Percentiles rank a stretch among this genome's conserved stretches.
Evolutionary conservation across 2,329 filamentous ascomycete species (phyloP).

Genomic region (Neopestalotiopsis sp.): DNA sequence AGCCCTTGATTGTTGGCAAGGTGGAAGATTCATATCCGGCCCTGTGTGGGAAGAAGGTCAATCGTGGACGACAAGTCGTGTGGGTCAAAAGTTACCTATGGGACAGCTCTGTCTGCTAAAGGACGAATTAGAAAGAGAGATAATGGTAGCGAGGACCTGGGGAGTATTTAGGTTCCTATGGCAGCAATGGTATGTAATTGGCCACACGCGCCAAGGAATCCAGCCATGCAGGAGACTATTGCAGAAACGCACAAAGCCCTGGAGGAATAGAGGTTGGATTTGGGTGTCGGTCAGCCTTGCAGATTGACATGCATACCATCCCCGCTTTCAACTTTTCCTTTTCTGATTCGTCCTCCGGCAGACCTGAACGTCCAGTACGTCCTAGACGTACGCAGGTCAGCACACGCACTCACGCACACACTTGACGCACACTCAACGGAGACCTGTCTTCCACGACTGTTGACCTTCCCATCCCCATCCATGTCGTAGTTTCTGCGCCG

Average conservation of each 20-base stretch:
- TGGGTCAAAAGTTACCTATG: too few species aligned
- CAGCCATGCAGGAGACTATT: constrained; percentile 2
- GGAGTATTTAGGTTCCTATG: too few species aligned
- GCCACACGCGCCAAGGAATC: constrained; percentile 9
- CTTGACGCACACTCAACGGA: neutral
- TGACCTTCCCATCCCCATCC: neutral
- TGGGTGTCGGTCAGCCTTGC: constrained; percentile 9
- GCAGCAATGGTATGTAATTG: neutral
- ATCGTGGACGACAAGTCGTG: too few species aligned
- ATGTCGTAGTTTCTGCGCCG: neutral
- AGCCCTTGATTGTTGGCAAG: too few species aligned
- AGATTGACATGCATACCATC: constrained; percentile 9
- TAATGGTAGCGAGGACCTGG: constrained; percentile 5
- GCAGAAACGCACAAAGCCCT: constrained; percentile 3
- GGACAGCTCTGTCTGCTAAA: too few species aligned
- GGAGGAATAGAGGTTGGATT: neutral
- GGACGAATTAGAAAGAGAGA: neutral
- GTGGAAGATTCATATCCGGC: too few species aligned
- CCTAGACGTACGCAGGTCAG: neutral
- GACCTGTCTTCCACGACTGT: neutral
- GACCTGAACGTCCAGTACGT: neutral
- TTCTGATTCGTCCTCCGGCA: too few species aligned
- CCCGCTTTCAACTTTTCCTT: constrained; percentile 10
- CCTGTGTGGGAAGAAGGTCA: too few species aligned
- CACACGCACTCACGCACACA: too few species aligned